Evolutionary conservation across 2,329 filamentous ascomycete genomes (phyloP), one percentile per base, ranked within the genome.

Genomic region (Penicillium hordei): DNA sequence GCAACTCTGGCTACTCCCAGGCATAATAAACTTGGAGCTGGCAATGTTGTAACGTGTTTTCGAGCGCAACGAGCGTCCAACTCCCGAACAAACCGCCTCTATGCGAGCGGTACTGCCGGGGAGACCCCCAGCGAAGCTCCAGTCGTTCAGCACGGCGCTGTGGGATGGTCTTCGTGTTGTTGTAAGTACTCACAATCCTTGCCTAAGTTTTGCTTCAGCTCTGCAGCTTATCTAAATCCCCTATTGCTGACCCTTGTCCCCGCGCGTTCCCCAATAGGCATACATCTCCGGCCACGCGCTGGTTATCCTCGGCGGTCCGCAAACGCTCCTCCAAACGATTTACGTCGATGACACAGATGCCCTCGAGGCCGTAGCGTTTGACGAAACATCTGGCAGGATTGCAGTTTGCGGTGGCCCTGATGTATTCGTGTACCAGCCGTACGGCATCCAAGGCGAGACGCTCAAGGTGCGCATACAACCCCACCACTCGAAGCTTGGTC

Each of bases 251-350:
- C 51, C 53, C 39, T 43, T 38, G 50, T 57, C 38, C 49, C 48
- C 51, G 61, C 61, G 57, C 55, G 31, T 58, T 48, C 49, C 23
- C 55, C 43, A 44, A 31, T 69, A 95, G 91, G 86, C 86, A 51
- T 99, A 97, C 77, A 89, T 97, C 64, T 94, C 90, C 59, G 93
- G 93, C 69, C 90, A 89, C 75, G 91, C 91, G 60, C 85, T 97
- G 63, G 86, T 94, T 52, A 88, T 99, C 68, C 86, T 97, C 65
- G 84, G 86, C 70, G 89, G 86, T 50, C 84, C 90, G 52, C 82
- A 88, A 60, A 84, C 84, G 54, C 85, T 97, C 62, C 77, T 96
- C 34, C 94, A 99, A 75, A 97, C 93, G 4, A 89, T 96, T 65
- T 96, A 96, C 78, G 87, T 94, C 69, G 89, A 95, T 69, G 86